phyloP scores from a whole-genome alignment of 2,329 filamentous ascomycete species.

The Penicillium sp. region DNA sequence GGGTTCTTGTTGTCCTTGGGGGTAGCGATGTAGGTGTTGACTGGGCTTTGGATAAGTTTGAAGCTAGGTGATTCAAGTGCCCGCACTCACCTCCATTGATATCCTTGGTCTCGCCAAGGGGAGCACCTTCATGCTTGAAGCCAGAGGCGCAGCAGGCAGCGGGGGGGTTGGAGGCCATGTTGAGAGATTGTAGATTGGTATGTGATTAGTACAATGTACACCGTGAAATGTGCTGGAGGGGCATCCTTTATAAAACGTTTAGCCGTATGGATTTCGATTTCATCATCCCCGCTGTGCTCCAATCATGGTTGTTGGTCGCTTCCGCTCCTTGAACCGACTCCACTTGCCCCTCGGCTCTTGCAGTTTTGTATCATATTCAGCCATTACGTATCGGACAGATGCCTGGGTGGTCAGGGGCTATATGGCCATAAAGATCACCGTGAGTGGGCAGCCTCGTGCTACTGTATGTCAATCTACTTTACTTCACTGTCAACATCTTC shows the following conservation, averaged over 20 bases:
- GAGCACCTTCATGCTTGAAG: constrained; percentile 55
- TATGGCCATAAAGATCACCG: too few species aligned
- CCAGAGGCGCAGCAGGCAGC: constrained; percentile 51
- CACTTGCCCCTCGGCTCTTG: constrained; percentile 14
- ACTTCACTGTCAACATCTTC: too few species aligned
- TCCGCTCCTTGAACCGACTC: not conserved
- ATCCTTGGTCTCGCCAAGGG: constrained; percentile 50
- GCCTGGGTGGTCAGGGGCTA: too few species aligned
- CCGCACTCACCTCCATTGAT: constrained; percentile 46
- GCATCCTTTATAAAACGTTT: not conserved
- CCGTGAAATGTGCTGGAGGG: not conserved
- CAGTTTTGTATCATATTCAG: not conserved
- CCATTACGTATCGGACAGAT: too few species aligned
- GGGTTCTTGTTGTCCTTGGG: constrained; percentile 53
- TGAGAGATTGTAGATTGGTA: constrained; percentile 4
- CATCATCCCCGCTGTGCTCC: not conserved
- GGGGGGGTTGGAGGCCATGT: constrained; percentile 56
- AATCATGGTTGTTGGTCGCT: not conserved
- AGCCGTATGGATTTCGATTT: not conserved
- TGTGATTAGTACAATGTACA: not conserved
- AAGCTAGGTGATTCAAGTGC: not conserved
- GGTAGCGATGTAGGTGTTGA: constrained; percentile 58
- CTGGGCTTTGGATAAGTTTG: constrained; percentile 33
- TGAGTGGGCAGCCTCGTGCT: too few species aligned
- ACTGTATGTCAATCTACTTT: too few species aligned